Conservation (phyloP, 2,329 filamentous ascomycete species). For the Lecanosticta acicola region DNA sequence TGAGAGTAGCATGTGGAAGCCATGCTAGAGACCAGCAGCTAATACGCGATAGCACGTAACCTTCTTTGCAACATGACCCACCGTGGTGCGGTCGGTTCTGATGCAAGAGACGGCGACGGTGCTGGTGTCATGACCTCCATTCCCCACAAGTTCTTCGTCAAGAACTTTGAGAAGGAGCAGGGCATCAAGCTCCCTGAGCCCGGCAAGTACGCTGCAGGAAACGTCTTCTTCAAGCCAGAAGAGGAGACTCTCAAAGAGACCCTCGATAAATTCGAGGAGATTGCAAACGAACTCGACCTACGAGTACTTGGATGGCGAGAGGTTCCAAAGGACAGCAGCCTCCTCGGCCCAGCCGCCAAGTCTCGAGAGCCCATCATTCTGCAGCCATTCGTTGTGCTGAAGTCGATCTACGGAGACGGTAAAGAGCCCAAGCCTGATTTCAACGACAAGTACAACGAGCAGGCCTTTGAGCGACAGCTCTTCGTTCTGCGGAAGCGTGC, state of each 20-base stretch:
- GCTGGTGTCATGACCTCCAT: constrained; percentile 99
- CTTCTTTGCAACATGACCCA: constrained; percentile 99
- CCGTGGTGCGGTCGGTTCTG: constrained; percentile 93
- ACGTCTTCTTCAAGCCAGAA: constrained; percentile 98
- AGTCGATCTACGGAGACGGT: constrained; percentile 76
- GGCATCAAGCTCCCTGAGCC: constrained; percentile 78
- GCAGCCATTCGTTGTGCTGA: constrained; percentile 89
- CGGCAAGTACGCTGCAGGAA: constrained; percentile 94
- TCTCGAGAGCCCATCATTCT: constrained; percentile 93
- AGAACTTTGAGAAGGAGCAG: constrained; percentile 92
- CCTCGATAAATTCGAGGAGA: constrained; percentile 86
- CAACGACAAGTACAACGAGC: constrained; percentile 73
- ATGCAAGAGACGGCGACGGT: constrained; percentile 95
- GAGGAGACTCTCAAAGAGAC: constrained; percentile 84
- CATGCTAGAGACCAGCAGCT: constrained; percentile 21
- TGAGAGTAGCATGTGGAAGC: constrained; percentile 43
- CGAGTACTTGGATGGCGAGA: constrained; percentile 94
- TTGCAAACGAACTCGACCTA: constrained; percentile 80
- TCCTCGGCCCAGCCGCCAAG: constrained; percentile 85
- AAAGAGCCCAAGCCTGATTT: constrained; percentile 74
- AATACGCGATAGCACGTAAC: constrained; percentile 63
- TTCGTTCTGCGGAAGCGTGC: constrained; percentile 92
- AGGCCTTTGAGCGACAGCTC: constrained; percentile 84
- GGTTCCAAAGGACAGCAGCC: constrained; percentile 85
- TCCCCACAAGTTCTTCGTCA: constrained; percentile 95